Evolutionary conservation across 164 flowering plant species (phyloP).

Genomic region (Magnolia kwangsiensis): DNA sequence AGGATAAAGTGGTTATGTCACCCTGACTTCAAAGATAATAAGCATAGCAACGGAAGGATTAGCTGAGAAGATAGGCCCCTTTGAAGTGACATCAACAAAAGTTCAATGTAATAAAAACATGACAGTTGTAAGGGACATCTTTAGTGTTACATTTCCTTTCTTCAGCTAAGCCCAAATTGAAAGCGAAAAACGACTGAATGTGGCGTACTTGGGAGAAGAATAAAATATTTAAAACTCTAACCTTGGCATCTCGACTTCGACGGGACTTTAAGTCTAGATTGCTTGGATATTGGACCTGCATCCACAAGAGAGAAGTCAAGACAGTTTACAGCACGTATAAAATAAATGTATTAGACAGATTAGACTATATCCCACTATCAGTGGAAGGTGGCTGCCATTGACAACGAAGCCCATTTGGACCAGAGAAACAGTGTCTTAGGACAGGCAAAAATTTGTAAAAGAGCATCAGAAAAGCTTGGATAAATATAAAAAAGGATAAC

Average conservation of each 20-base stretch:
- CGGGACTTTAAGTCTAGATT: conserved; percentile 59
- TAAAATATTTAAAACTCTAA: conserved; percentile 18
- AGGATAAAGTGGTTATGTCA: background rate
- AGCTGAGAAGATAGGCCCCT: background rate
- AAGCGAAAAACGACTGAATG: background rate
- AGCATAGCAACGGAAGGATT: background rate
- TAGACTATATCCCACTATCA: conserved; percentile 52
- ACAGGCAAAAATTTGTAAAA: conserved; percentile 45
- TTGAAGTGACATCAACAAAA: background rate
- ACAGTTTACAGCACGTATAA: background rate
- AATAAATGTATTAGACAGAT: background rate
- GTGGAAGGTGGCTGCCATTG: conserved; percentile 76
- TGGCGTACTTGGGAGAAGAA: background rate
- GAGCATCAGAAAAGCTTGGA: too few species aligned
- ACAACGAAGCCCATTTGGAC: conserved; percentile 82
- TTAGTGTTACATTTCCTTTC: too few species aligned
- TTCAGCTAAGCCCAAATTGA: too few species aligned
- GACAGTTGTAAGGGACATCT: background rate
- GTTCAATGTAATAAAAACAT: background rate
- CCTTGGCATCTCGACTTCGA: conserved; percentile 44
- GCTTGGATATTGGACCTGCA: conserved; percentile 80
- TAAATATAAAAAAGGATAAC: background rate
- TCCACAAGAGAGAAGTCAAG: conserved; percentile 19
- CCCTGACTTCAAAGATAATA: background rate
- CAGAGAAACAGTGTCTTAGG: conserved; percentile 78